Evolutionary conservation across 441 rosid species (phyloP), one percentile per base, ranked within the genome.

Genomic region (Pelargonium myrrhifolium): DNA sequence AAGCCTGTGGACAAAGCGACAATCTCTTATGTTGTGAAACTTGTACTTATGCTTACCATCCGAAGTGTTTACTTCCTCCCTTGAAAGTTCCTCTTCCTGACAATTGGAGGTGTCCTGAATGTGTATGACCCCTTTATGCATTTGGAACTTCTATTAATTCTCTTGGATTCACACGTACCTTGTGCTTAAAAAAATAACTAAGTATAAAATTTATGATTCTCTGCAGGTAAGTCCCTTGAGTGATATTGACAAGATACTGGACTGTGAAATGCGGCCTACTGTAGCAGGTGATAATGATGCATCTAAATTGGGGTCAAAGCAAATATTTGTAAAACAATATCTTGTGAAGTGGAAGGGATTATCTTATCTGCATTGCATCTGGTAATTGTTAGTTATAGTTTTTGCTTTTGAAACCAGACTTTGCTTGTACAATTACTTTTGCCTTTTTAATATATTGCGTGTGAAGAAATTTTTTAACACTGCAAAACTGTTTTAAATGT

Each of bases 261-360:
- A 90, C 70, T 85, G 85, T 68, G 98, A 92, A 81, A 70, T 83
- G 95, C 98, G 99, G 58, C 99, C 99, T 65, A 90, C 98, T 51
- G 86, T 74, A 71, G 92, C 92, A 71, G 87, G 58, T 62, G 90
- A 80, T 67, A 79, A 69, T 64, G 97, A 83, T 82, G 87, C 85
- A 71, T 85, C 95, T 6, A 84, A 75, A 65, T 71, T 82, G 67
- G 87, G 89, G 22, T 79, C 92, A 35, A 87, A 92, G 84, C 95
- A 82, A 81, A 80, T 89, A 67, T 86, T 79, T 79, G 97, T 86
- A 47, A 95, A 90, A 73, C 99, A 95, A 73, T 95, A 95, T 86
- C 98, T 92, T 70, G 96, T 95, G 43, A 95, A 95, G 79, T 95
- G 99, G 99, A 95, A 95, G 76, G 98, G 98, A 40, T 79, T 92